Evolutionary conservation across 2,329 filamentous ascomycete genomes (phyloP).

Genomic region (Aspergillus sp.): DNA sequence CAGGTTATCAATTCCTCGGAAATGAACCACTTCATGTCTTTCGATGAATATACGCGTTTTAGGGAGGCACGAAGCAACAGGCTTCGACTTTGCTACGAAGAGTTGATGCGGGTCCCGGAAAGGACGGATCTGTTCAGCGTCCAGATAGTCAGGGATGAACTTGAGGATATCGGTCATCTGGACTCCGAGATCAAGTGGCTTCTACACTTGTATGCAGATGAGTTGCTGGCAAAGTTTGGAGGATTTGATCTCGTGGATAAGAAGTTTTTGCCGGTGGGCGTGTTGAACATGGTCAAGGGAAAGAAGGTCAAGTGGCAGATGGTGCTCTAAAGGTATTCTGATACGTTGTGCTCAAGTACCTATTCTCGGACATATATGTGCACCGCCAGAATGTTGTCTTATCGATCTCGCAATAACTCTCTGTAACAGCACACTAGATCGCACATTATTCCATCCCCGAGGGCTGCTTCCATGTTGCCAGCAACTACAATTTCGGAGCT

Average conservation of each 20-base stretch:
- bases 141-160: slow-evolving; percentile 4
- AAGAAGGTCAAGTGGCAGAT: slow-evolving; percentile 45
- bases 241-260: slow-evolving; percentile 40
- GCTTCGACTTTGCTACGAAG: slow-evolving; percentile 22
- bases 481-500: no score
- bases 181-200: slow-evolving; percentile 29
- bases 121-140: not conserved
- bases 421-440: no score
- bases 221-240: slow-evolving; percentile 34
- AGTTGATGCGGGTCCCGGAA: slow-evolving; percentile 25
- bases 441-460: no score
- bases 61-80: slow-evolving; percentile 1
- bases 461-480: no score
- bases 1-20: slow-evolving; percentile 7
- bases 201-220: slow-evolving; percentile 34
- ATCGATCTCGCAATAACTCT: no score
- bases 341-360: no score
- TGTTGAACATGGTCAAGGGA: slow-evolving; percentile 40
- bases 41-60: slow-evolving; percentile 35
- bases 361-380: no score
- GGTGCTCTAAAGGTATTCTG: slow-evolving; percentile 28
- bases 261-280: slow-evolving; percentile 39
- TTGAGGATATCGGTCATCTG: not conserved
- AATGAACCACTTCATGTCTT: slow-evolving; percentile 30
- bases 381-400: no score